Evolutionary conservation across 441 rosid genomes (phyloP).

Genomic region (Breynia disticha): DNA sequence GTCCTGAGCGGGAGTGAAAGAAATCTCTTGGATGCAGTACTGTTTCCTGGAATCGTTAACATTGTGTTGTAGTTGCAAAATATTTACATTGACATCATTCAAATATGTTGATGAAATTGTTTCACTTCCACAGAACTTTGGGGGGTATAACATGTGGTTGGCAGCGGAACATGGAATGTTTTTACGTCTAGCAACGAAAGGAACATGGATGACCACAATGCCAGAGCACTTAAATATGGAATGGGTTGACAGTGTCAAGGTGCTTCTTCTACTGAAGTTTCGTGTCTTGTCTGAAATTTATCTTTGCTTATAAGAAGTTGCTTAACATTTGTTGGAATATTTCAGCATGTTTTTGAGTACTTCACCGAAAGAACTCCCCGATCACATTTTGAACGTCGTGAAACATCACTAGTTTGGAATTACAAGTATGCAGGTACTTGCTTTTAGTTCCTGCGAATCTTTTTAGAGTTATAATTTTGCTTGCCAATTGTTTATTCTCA

Average conservation of each 20-base stretch:
- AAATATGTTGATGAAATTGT: constrained; percentile 6
- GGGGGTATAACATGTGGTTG: constrained; percentile 80
- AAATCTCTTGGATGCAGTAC: constrained; percentile 58
- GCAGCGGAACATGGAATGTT: constrained; percentile 99
- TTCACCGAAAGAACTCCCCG: constrained; percentile 94
- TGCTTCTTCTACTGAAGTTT: constrained; percentile 14
- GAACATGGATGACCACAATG: constrained; percentile 99
- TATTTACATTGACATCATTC: constrained; percentile 10
- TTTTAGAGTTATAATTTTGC: background rate
- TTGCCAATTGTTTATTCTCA: background rate
- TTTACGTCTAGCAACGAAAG: constrained; percentile 53
- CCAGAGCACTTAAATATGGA: constrained; percentile 97
- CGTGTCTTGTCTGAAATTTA: background rate
- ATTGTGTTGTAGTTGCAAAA: background rate
- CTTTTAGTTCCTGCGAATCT: background rate
- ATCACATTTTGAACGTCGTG: constrained; percentile 77
- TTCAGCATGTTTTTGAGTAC: constrained; percentile 94
- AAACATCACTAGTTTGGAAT: constrained; percentile 94
- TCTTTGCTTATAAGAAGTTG: constrained; percentile 10
- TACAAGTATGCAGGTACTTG: constrained; percentile 92
- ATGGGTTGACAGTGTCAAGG: constrained; percentile 98
- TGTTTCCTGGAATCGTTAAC: constrained; percentile 6
- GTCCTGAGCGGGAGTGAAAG: constrained; percentile 86
- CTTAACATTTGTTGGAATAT: constrained; percentile 23
- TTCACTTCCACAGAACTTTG: constrained; percentile 58